Conservation (phyloP, 1,284 basidiomycete species). For the Lignosus rhinocerotis region DNA sequence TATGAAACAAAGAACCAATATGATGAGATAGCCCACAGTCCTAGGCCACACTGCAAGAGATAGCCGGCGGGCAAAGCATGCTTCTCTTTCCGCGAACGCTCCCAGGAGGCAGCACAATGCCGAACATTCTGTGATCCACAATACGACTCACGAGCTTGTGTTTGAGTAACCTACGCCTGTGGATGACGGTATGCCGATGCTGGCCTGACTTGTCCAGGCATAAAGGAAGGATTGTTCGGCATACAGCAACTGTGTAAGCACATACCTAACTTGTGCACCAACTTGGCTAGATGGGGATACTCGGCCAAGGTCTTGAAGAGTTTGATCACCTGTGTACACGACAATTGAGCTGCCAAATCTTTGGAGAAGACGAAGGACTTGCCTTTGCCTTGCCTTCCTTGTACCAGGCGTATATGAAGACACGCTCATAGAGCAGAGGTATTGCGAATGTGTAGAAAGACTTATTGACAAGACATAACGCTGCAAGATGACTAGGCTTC, state of each 20-base stretch:
- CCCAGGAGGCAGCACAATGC: too few species aligned
- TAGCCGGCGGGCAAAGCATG: too few species aligned
- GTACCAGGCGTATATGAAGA: conserved; percentile 68
- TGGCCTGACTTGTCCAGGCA: neutral
- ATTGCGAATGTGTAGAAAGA: conserved; percentile 50
- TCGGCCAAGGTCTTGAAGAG: conserved; percentile 53
- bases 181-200: too few species aligned
- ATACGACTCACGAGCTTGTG: too few species aligned
- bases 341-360: neutral
- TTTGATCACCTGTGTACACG: conserved; percentile 42
- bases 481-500: conserved; percentile 52
- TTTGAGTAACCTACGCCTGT: too few species aligned
- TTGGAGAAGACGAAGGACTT: conserved; percentile 33
- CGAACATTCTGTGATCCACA: too few species aligned
- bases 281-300: conserved; percentile 50
- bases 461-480: conserved; percentile 55
- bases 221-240: neutral
- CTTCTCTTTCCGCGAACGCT: too few species aligned
- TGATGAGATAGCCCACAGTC: too few species aligned
- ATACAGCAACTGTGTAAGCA: neutral
- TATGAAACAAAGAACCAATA: neutral
- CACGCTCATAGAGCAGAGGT: conserved; percentile 52
- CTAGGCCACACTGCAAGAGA: too few species aligned
- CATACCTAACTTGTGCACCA: conserved; percentile 58
- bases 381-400: conserved; percentile 61